Conservation (phyloP, 106 monocot species). For the Phalaenopsis aphrodite region DNA sequence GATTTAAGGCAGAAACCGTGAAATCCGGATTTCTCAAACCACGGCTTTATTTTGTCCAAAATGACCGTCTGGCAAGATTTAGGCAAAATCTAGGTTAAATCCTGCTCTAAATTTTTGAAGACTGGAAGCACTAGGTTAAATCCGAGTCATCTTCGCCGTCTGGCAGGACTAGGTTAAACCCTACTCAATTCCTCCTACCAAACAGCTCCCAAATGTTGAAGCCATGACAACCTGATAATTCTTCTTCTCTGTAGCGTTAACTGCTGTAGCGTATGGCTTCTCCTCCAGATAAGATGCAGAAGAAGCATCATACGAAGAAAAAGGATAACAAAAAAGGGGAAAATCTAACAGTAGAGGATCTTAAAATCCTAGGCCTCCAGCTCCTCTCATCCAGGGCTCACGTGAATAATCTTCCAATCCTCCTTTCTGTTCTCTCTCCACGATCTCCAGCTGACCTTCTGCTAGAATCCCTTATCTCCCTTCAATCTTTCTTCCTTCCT, state of each 20-base stretch:
- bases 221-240: too few species aligned
- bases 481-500: conserved; percentile 84
- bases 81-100: too few species aligned
- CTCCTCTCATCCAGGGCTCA: conserved; percentile 62
- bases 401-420: conserved; percentile 77
- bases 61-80: too few species aligned
- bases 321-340: neutral
- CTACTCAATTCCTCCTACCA: neutral
- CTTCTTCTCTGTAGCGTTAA: neutral
- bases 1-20: too few species aligned
- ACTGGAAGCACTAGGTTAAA: too few species aligned
- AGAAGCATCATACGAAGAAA: conserved; percentile 4
- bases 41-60: too few species aligned
- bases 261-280: neutral
- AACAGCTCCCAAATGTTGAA: neutral
- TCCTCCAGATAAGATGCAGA: neutral
- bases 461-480: conserved; percentile 62
- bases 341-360: conserved; percentile 33
- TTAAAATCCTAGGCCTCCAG: conserved; percentile 44
- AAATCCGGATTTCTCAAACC: too few species aligned
- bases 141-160: neutral
- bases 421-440: conserved; percentile 57
- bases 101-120: too few species aligned
- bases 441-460: conserved; percentile 38
- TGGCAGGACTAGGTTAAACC: neutral